Percentiles rank a stretch among this genome's conserved stretches.
Evolutionary conservation across 2,329 filamentous ascomycete species (phyloP).

Genomic region (Dryadomyces quercus-mongolicae): DNA sequence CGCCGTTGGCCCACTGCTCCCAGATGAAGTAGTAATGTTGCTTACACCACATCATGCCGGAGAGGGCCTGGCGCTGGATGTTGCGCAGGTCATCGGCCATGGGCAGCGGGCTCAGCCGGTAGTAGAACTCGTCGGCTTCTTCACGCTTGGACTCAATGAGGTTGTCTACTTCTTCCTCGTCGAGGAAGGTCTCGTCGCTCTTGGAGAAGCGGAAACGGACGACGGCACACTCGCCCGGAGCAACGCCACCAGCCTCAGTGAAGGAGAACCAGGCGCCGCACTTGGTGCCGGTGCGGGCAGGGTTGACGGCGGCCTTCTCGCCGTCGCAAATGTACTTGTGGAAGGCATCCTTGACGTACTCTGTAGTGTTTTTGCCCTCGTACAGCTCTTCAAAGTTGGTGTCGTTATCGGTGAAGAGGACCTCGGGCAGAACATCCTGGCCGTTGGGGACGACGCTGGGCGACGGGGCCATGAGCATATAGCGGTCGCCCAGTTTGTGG

Average conservation of each 20-base stretch:
- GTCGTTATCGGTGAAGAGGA: conserved; percentile 93
- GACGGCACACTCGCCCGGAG: conserved; percentile 85
- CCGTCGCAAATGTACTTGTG: conserved; percentile 76
- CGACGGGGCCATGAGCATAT: conserved; percentile 76
- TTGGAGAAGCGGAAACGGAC: conserved; percentile 82
- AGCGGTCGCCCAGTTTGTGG: conserved; percentile 68
- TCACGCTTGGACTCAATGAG: conserved; percentile 72
- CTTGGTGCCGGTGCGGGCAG: conserved; percentile 70
- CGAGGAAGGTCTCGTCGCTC: conserved; percentile 64
- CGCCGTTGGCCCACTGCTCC: conserved; percentile 96
- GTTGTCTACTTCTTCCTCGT: conserved; percentile 88
- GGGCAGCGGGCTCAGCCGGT: conserved; percentile 79
- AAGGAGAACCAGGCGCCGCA: conserved; percentile 86
- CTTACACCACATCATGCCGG: conserved; percentile 98
- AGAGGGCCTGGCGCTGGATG: conserved; percentile 87
- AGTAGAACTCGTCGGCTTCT: conserved; percentile 97
- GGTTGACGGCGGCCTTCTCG: conserved; percentile 73
- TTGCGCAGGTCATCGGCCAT: conserved; percentile 91
- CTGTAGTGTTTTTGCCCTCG: conserved; percentile 62
- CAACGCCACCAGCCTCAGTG: conserved; percentile 77
- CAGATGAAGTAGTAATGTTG: conserved; percentile 95
- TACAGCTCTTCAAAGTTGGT: conserved; percentile 76
- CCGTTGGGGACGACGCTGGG: conserved; percentile 69
- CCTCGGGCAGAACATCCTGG: conserved; percentile 70
- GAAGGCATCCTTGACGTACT: conserved; percentile 92